Conservation (phyloP, 192 early-diverging fungal species). For the Lobosporangium transversale region DNA sequence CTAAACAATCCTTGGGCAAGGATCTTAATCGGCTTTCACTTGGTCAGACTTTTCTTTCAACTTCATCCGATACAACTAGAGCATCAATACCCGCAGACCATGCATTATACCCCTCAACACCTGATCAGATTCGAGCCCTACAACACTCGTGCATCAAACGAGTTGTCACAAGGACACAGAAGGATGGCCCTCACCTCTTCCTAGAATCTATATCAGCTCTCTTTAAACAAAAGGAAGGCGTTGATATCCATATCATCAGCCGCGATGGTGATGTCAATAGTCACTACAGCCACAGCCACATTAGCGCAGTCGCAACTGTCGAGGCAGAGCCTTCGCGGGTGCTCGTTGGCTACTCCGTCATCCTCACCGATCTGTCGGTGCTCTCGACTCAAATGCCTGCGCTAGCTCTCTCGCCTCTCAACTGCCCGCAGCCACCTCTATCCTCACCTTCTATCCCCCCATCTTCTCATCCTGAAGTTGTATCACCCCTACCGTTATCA, state of each 20-base stretch:
- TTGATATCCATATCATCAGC: neutral
- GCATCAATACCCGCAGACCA: slow-evolving; percentile 4
- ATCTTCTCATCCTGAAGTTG: no score
- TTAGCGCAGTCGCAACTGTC: neutral
- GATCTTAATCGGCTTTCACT: slow-evolving; percentile 19
- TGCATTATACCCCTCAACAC: slow-evolving; percentile 38
- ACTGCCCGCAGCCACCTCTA: slow-evolving; percentile 2
- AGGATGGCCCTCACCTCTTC: slow-evolving; percentile 18
- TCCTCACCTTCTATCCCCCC: neutral
- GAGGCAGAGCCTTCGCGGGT: slow-evolving; percentile 1
- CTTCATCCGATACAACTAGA: neutral
- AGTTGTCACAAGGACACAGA: slow-evolving; percentile 12
- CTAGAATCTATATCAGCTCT: slow-evolving; percentile 37
- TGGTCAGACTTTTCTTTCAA: neutral
- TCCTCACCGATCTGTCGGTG: slow-evolving; percentile 35
- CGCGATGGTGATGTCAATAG: neutral
- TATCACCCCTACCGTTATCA: neutral
- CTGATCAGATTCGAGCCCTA: slow-evolving; percentile 22
- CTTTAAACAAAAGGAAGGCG: slow-evolving; percentile 4
- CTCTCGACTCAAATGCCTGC: no score
- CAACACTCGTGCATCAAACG: slow-evolving; percentile 27
- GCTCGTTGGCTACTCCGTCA: slow-evolving; percentile 28
- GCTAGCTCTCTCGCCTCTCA: neutral
- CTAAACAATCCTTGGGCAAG: slow-evolving; percentile 39
- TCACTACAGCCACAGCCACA: neutral